phyloP scores from a whole-genome alignment of 2,329 filamentous ascomycete species.

The Trichoderma endophyticum region DNA sequence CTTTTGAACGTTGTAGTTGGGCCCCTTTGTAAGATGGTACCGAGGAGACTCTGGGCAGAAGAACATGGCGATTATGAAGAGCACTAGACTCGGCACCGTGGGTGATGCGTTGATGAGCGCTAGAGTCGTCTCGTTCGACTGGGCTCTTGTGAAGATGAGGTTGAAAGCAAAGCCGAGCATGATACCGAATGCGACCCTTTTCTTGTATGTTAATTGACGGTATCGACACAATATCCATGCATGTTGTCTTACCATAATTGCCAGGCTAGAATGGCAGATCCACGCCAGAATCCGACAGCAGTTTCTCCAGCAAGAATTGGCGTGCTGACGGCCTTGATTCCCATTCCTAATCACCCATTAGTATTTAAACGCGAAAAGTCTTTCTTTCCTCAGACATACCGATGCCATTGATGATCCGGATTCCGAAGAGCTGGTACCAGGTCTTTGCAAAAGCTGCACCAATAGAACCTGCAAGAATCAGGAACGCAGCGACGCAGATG shows the following conservation, averaged over 20 bases:
- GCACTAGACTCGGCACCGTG: constrained; percentile 34
- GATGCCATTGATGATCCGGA: constrained; percentile 39
- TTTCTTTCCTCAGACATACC: constrained; percentile 28
- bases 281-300: constrained; percentile 46
- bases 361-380: constrained; percentile 9
- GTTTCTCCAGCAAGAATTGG: constrained; percentile 47
- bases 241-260: constrained; percentile 37
- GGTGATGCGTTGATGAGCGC: constrained; percentile 39
- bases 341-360: constrained; percentile 38
- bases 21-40: constrained; percentile 40
- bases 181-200: constrained; percentile 36
- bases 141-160: constrained; percentile 34
- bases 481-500: constrained; percentile 37
- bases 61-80: constrained; percentile 34
- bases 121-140: constrained; percentile 20
- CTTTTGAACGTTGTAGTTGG: constrained; percentile 36
- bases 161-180: constrained; percentile 37
- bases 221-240: not conserved
- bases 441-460: constrained; percentile 33
- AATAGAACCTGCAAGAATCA: constrained; percentile 40
- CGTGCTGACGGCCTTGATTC: constrained; percentile 47
- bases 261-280: constrained; percentile 46
- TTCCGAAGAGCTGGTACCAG: constrained; percentile 35
- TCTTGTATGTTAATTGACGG: constrained; percentile 15
- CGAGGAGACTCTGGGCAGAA: constrained; percentile 43